These are phyloP conservation scores for Angomonas deanei DNA, from an alignment of 208 protist species.

Conservation along the genomic window DNA sequence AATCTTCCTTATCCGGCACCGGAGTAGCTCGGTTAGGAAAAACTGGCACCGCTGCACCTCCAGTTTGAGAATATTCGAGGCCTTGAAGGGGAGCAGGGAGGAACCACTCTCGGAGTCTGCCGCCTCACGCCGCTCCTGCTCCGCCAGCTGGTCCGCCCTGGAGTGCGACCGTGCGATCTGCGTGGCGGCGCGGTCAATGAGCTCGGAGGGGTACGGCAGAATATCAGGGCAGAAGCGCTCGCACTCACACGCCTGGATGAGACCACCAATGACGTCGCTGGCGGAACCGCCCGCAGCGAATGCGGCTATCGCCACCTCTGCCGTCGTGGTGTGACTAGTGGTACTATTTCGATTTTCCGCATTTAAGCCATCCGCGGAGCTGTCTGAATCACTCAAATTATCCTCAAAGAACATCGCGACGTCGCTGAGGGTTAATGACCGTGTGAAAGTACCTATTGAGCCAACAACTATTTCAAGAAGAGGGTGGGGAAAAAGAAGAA, in stretches of 20 bases:
- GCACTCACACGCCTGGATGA: conserved; percentile 72
- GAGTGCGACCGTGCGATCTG: conserved; percentile 38
- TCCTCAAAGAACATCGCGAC: conserved; percentile 69
- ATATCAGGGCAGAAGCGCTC: conserved; percentile 78
- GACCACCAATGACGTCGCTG: conserved; percentile 21
- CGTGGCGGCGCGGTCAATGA: conserved; percentile 42
- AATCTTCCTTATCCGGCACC: conserved; percentile 79
- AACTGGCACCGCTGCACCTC: conserved; percentile 81
- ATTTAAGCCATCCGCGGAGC: conserved; percentile 10
- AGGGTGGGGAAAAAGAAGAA: not conserved
- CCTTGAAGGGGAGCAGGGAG: conserved; percentile 74
- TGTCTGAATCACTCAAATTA: conserved; percentile 40
- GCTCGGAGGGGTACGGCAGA: conserved; percentile 57
- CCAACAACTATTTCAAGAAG: no score
- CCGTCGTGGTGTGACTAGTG: conserved; percentile 11
- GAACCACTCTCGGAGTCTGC: conserved; percentile 7
- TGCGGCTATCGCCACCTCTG: not conserved
- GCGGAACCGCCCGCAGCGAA: not conserved
- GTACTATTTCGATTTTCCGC: conserved; percentile 11
- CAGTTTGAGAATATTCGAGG: conserved; percentile 67
- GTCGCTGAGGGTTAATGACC: not conserved
- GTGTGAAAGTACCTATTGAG: not conserved
- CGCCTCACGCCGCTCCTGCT: conserved; percentile 40
- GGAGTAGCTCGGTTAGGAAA: conserved; percentile 77
- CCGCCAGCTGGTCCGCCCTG: conserved; percentile 26